Base-by-base conservation (phyloP, 441 rosid genomes). In the Metrosideros polymorpha region DNA sequence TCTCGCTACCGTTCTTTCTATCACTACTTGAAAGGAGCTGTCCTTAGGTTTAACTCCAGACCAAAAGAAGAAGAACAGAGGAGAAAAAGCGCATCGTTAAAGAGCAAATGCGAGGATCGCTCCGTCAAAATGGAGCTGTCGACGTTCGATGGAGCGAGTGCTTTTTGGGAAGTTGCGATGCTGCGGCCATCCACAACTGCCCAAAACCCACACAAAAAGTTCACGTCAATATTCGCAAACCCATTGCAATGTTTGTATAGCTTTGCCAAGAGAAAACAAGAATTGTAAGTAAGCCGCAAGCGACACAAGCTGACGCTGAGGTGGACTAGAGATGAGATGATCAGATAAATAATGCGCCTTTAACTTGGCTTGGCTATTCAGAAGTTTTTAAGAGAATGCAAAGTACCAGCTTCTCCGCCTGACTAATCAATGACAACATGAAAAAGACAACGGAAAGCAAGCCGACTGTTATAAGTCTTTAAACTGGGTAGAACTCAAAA, bases 111-210 rank as follows among this genome's bases (percentile, higher is more conserved):
- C 47, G 24, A 25, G 79, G 79, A 71, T 39, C n/a, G n/a, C 47
- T 42, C 79, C 47, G 79, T 95, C 93, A 95, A 91, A 95, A 94
- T 91, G 97, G 96, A 59, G 96, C 98, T 57, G 98, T 94, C 83
- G 92, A 90, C 75, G 97, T 86, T 89, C 96, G 91, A 47, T 86
- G 91, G 35, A 95, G 95, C 49, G 85, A 84, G 88, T 85, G 90
- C 91, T 90, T 92, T 89, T 88, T 89, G 76, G 92, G 90, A 84
- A 89, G 89, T 66, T 92, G 94, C 88, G 87, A 88, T 7, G 92
- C 91, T 82, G 92, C 96, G 12, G 91, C 94, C 85, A 89, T 10
- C 79, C 82, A 84, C 87, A 92, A 84, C 98, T 96, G 93, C 87
- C 91, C 59, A 29, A 87, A 87, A 52, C 84, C 84, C 47, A 83